A percentile compares a stretch with the other conserved stretches of the same genome.
These are phyloP conservation scores for Pythium angustatum DNA, from an alignment of 352 stramenopile genomes.

Conservation along the genomic window DNA sequence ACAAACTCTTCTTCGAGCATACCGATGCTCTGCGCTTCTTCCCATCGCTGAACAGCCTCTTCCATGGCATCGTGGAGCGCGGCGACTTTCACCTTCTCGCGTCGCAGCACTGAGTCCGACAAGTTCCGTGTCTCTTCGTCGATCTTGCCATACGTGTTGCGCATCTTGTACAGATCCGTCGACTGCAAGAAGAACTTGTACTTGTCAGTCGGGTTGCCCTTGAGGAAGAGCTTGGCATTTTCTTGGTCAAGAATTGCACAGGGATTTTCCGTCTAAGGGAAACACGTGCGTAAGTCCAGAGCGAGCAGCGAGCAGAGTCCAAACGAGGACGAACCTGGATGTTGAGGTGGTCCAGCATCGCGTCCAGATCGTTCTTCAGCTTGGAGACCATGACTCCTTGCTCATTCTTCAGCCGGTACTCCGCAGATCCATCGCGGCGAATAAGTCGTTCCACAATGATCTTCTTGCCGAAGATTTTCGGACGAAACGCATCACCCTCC, in stretches of 20 bases:
- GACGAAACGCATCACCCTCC: conserved; percentile 89
- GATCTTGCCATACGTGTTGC: conserved; percentile 86
- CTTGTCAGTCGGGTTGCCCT: conserved; percentile 93
- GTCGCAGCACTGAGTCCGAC: conserved; percentile 61
- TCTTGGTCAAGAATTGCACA: conserved; percentile 97
- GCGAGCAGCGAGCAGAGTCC: neutral
- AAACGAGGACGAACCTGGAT: conserved; percentile 66
- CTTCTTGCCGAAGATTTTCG: conserved; percentile 90
- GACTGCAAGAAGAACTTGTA: conserved; percentile 98
- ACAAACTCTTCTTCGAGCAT: conserved; percentile 72
- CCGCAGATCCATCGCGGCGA: conserved; percentile 68
- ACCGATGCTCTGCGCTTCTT: conserved; percentile 78
- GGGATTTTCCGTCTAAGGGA: conserved; percentile 94
- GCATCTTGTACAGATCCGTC: conserved; percentile 93
- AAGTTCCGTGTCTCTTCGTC: conserved; percentile 74
- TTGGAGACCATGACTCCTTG: conserved; percentile 66
- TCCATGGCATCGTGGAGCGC: conserved; percentile 60
- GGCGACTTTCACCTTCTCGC: conserved; percentile 62
- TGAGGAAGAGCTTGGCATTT: conserved; percentile 97
- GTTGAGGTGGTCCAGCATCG: conserved; percentile 94
- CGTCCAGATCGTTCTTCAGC: conserved; percentile 91
- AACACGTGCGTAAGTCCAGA: neutral
- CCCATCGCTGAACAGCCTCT: conserved; percentile 67
- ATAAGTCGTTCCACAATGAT: conserved; percentile 95
- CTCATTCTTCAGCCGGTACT: conserved; percentile 76